Evolutionary conservation across 306 rosid genomes (phyloP), one percentile per base, ranked within the genome.

Genomic region (Crotalaria pallida): DNA sequence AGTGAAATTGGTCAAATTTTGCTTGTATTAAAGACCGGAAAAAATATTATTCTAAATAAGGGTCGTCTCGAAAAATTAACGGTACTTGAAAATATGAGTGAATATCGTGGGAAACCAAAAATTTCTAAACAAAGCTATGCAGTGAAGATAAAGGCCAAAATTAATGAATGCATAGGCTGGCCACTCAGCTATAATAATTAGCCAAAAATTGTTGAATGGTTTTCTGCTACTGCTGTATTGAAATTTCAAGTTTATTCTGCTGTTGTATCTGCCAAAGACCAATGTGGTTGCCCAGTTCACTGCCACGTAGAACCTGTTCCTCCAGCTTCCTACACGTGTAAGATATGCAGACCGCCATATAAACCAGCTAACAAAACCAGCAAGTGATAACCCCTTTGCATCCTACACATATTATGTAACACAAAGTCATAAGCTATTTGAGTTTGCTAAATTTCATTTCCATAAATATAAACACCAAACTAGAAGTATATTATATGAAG

Each of bases 331-430:
- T 8, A 93, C 98, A 19, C 97, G 91, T 7, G 97, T 90, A 2
- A 93, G 92, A 66, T 93, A 90, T 23, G 98, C 98, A 0, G 98
- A 93, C 12, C 98, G 94, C 98, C 98, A 93, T 47, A 93, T 51
- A 70, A 93, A 51, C 96, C 97, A 93, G 82, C 98, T 93, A 3
- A 70, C 12, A 71, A 93, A 93, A 31, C 98, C 97, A 41, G 97
- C 98, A 72, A 55, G 77, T 15, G 97, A 85, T 69, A 93, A 3
- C 16, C 98, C 98, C 65, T 81, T 93, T 43, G 85, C 83, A 77
- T 90, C 92, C 98, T 93, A 69, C 53, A 79, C 10, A 77, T 0
- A 33, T 6, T n/a, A 65, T 11, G 16, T 10, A 61, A 31, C 49
- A 29, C 11, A 69, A 59, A 26, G 77, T 76, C 79, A 71, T 10